These are phyloP conservation scores for Volvox reticuliferus DNA, from an alignment of 139 green algal species.

Conservation along the genomic window DNA sequence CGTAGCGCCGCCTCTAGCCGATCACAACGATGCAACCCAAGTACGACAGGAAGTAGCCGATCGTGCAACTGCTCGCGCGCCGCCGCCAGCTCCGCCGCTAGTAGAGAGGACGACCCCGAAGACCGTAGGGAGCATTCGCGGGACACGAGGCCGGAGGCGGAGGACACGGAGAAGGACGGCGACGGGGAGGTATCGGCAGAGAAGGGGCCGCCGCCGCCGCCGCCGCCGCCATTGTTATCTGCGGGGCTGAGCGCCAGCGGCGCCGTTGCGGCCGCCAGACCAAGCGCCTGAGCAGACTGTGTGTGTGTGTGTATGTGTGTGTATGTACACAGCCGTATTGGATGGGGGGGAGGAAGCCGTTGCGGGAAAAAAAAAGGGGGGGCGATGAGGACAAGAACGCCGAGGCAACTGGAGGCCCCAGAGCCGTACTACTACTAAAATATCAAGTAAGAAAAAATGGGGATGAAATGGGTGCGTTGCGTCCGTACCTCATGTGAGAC, in stretches of 20 bases:
- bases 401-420: no score
- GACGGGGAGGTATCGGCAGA: neutral
- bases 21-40: slow-evolving; percentile 70
- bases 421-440: no score
- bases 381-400: neutral
- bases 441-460: no score
- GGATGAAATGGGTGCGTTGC: no score
- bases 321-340: no score
- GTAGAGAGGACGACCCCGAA: neutral
- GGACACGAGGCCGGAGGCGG: neutral
- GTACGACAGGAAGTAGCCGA: slow-evolving; percentile 79
- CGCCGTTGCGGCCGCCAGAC: neutral
- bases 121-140: neutral
- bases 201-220: neutral
- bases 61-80: slow-evolving; percentile 66
- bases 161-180: neutral
- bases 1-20: slow-evolving; percentile 53
- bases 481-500: no score
- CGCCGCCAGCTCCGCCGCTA: slow-evolving; percentile 37
- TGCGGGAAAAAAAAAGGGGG: neutral
- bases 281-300: slow-evolving; percentile 32
- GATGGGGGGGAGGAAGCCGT: neutral
- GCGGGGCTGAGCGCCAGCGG: neutral
- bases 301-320: neutral
- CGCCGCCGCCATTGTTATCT: neutral